Evolutionary conservation across 371 early-diverging fungal species (phyloP).

Genomic region (Mucor velutinosus): DNA sequence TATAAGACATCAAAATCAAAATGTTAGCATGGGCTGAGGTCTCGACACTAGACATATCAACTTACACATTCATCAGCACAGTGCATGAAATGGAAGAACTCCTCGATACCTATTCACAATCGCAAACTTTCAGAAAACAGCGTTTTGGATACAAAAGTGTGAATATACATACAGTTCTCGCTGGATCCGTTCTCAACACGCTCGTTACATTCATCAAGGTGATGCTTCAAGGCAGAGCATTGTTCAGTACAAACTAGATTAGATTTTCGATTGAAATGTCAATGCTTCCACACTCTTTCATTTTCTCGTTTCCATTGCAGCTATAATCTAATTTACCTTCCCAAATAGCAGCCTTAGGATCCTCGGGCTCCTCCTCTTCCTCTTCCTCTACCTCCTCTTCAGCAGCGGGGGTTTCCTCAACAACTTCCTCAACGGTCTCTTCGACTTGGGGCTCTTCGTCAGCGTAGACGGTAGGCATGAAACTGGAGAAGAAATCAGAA

Average conservation of each 20-base stretch:
- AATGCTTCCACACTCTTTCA: background rate
- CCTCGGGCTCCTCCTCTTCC: constrained; percentile 48
- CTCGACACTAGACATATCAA: constrained; percentile 10
- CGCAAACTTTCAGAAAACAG: background rate
- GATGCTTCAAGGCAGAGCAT: constrained; percentile 52
- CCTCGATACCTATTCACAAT: constrained; percentile 50
- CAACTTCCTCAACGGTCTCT: constrained; percentile 26
- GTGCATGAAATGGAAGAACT: constrained; percentile 64
- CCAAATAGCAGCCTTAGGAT: constrained; percentile 51
- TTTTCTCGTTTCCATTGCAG: background rate
- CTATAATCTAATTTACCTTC: constrained; percentile 38
- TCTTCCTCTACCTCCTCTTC: constrained; percentile 37
- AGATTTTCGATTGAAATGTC: background rate
- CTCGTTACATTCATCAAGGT: constrained; percentile 59
- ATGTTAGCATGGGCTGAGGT: background rate
- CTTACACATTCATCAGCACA: constrained; percentile 63
- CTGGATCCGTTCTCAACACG: constrained; percentile 60
- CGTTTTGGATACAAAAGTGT: background rate
- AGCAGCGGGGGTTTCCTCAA: constrained; percentile 7
- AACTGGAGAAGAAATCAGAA: constrained; percentile 50
- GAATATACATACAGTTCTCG: constrained; percentile 48
- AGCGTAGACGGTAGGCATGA: constrained; percentile 55
- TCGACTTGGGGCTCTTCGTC: constrained; percentile 38
- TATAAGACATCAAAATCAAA: background rate
- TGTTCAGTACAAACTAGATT: constrained; percentile 46